Base-by-base conservation (phyloP, 2,329 filamentous ascomycete genomes). In the Ceratocystis harringtonii region DNA sequence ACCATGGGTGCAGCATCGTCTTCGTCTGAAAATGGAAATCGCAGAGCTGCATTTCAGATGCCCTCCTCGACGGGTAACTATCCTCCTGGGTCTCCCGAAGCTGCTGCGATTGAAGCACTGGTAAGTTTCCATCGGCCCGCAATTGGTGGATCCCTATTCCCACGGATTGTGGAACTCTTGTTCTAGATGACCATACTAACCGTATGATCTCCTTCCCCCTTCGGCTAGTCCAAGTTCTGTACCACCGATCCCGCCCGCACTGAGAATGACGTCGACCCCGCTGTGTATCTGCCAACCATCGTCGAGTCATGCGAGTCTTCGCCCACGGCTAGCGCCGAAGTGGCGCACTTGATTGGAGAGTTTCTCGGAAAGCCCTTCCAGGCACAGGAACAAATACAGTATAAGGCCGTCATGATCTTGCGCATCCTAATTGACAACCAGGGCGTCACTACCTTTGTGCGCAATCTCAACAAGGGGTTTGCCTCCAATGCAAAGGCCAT, bases 281-380 rank as follows among this genome's bases (percentile, higher is more conserved):
- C 95, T 69, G 85, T 96, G 67, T 90, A 92, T 73, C 87, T 97
- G 44, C 94, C 94, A 7, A 84, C 87, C 67, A 96, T 99, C 70
- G 94, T 99, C 77, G 94, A 97, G 72, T 84, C 88, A 63, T 92
- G 92, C 78, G 94, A 97, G 75, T 96, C 92, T 32, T 95, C 90
- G 60, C 92, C 94, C 7, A 78, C 80, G 60, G 94, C 94, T 5
- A 92, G 92, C 28, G 84, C 86, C 69, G 88, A 92, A 71, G 90
- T 89, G 70, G 90, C 91, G 62, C 79, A 83, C 69, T 80, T 88
- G 69, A 90, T 97, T 72, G 88, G 90, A 73, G 92, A 90, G 74
- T 92, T 87, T 74, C 79, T 99, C 67, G 81, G 84, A 70, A 87
- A 85, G 69, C 88, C 92, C 58, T 85, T 89, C 75, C 84, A 76